Evolutionary conservation across 345 rosid species (phyloP).

Genomic region (Bruguiera gymnorhiza): DNA sequence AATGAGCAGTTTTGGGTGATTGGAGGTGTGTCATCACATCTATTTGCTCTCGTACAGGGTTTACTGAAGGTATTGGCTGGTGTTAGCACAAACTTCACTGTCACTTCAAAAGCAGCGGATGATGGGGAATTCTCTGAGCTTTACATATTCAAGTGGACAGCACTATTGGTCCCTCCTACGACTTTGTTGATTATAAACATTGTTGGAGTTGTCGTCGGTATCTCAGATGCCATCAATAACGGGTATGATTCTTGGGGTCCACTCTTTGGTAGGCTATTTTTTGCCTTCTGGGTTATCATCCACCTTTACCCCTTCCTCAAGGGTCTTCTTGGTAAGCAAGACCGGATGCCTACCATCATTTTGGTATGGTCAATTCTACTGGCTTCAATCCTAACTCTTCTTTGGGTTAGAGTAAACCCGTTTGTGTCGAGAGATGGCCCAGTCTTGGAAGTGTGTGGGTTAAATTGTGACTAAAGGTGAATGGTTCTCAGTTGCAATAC

Average conservation of each 20-base stretch:
- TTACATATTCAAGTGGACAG: constrained; percentile 96
- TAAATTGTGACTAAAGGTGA: constrained; percentile 65
- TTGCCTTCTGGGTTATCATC: constrained; percentile 87
- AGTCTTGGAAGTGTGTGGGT: constrained; percentile 77
- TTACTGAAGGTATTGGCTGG: constrained; percentile 93
- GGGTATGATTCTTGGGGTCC: constrained; percentile 99
- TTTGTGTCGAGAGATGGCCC: constrained; percentile 86
- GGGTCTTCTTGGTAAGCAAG: constrained; percentile 95
- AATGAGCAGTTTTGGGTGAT: constrained; percentile 99
- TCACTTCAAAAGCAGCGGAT: constrained; percentile 90
- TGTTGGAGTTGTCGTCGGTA: constrained; percentile 85
- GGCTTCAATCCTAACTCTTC: constrained; percentile 85
- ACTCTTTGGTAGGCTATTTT: constrained; percentile 85
- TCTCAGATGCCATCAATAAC: constrained; percentile 91
- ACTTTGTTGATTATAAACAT: constrained; percentile 84
- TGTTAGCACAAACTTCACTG: constrained; percentile 87
- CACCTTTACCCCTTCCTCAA: constrained; percentile 98
- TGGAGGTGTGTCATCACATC: constrained; percentile 93
- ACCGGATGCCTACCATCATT: constrained; percentile 88
- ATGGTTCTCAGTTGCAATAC: constrained; percentile 1
- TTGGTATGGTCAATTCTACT: constrained; percentile 94
- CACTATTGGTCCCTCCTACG: constrained; percentile 80
- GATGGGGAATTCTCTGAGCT: constrained; percentile 94
- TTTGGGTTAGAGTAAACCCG: constrained; percentile 95
- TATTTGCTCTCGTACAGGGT: constrained; percentile 95